These are phyloP conservation scores for Cyclotella kingstonii DNA, from an alignment of 108 stramenopile species.

Conservation along the genomic window DNA sequence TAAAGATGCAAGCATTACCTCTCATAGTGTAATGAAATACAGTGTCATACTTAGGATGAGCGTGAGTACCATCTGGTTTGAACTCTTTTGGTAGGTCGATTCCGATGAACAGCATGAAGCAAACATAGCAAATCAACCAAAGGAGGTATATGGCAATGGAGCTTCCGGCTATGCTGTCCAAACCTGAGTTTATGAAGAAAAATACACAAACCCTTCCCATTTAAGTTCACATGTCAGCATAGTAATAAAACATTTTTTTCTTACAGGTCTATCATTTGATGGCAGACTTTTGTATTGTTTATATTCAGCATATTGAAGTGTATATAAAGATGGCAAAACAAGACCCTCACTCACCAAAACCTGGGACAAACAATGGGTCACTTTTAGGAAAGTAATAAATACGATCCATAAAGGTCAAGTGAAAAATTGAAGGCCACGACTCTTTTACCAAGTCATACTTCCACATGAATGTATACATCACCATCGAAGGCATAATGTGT, in stretches of 20 bases:
- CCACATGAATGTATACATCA: constrained; percentile 59
- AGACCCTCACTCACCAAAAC: constrained; percentile 10
- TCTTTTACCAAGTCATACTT: constrained; percentile 28
- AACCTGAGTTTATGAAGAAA: not conserved
- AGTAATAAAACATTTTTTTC: too few species aligned
- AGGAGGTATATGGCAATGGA: constrained; percentile 43
- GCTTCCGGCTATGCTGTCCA: constrained; percentile 49
- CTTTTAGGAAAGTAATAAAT: constrained; percentile 38
- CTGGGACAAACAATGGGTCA: constrained; percentile 20
- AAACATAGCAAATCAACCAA: constrained; percentile 57
- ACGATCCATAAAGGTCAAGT: constrained; percentile 34
- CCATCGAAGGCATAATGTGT: constrained; percentile 58
- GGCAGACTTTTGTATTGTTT: too few species aligned
- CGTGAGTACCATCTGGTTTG: constrained; percentile 20
- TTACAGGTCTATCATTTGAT: too few species aligned
- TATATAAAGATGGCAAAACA: too few species aligned
- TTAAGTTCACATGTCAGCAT: not conserved
- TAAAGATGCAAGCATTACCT: constrained; percentile 28
- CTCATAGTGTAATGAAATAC: constrained; percentile 56
- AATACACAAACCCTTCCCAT: not conserved
- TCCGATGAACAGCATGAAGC: constrained; percentile 53
- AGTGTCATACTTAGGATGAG: constrained; percentile 52
- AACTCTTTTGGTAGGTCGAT: constrained; percentile 47
- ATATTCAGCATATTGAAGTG: too few species aligned
- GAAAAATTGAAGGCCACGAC: constrained; percentile 51